Evolutionary conservation across 148 eudicot species (phyloP), one percentile per base, ranked within the genome.

Genomic region (Fagopyrum homotropicum): DNA sequence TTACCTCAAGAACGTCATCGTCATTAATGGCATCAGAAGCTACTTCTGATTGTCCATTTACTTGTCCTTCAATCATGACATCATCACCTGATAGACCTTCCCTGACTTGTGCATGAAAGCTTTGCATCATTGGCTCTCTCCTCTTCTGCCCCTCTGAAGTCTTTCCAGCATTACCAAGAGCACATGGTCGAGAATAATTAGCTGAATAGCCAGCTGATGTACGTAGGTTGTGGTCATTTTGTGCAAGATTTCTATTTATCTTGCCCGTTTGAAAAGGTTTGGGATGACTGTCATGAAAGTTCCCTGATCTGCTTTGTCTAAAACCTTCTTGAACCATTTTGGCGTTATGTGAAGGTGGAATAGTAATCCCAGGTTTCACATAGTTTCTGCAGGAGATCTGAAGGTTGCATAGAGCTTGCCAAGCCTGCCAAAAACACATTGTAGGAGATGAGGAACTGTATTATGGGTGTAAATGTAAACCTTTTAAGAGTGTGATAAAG

Each of bases 1-100:
- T 82, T 88, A 96, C 99, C 97, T 80, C 89, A 72, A 96, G 89
- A 77, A 96, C 81, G 82, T 90, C 98, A 88, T 96, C 99, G 56
- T 95, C 98, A 76, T 75, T 79, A 44, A 76, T 40, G 78, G 12
- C 79, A 77, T 78, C 86, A 71, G 77, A 45, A 72, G 66, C 64
- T 66, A 81, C 80, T 72, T 57, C 82, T n/a, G 61, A 72, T 9
- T 66, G 81, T 77, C 77, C 87, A 22, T 76, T 85, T 29, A 30
- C 64, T 60, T 81, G 75, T 74, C 79, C 81, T 70, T 80, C 81
- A 35, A 55, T 43, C 48, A 64, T 70, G 54, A 80, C 47, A 77
- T 83, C 75, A 72, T 78, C 82, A 82, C 78, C 77, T 56, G 76
- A 71, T 57, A 75, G 68, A 73, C 85, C 76, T 72, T 83, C 73